Evolutionary conservation across 2,329 filamentous ascomycete genomes (phyloP).

Genomic region (Sporothrix dimorphospora): DNA sequence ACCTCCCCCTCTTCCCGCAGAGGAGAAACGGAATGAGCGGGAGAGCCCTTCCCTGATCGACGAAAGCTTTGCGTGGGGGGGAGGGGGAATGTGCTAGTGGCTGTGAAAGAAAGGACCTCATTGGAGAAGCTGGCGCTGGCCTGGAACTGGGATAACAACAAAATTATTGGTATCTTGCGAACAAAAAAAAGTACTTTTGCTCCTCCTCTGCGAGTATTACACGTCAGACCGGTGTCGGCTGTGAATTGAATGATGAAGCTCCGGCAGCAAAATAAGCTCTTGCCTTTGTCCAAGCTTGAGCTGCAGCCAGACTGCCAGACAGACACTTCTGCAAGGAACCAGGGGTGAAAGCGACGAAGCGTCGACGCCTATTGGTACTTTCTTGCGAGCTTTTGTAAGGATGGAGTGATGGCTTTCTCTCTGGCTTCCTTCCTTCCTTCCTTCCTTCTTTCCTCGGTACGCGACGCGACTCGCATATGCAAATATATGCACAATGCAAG

Average conservation of each 20-base stretch:
- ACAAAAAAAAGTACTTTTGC: no score
- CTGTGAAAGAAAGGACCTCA: neutral
- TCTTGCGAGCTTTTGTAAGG: neutral
- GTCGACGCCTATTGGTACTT: neutral
- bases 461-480: constrained; percentile 25
- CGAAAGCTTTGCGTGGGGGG: constrained; percentile 3
- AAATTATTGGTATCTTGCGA: no score
- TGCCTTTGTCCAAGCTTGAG: neutral
- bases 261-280: neutral
- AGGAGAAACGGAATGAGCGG: constrained; percentile 14
- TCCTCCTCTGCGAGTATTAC: neutral
- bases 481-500: constrained; percentile 7
- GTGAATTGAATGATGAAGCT: no score
- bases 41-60: constrained; percentile 13
- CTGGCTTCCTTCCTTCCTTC: neutral
- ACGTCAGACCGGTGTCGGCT: neutral
- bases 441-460: neutral
- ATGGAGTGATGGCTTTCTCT: neutral
- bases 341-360: neutral
- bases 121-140: neutral
- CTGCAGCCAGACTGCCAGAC: neutral
- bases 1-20: neutral
- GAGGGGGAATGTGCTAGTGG: constrained; percentile 5
- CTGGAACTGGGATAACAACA: no score
- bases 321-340: constrained; percentile 11